phyloP scores from a whole-genome alignment of 2,329 filamentous ascomycete genomes.

The Ophiocordyceps camponoti-floridani region DNA sequence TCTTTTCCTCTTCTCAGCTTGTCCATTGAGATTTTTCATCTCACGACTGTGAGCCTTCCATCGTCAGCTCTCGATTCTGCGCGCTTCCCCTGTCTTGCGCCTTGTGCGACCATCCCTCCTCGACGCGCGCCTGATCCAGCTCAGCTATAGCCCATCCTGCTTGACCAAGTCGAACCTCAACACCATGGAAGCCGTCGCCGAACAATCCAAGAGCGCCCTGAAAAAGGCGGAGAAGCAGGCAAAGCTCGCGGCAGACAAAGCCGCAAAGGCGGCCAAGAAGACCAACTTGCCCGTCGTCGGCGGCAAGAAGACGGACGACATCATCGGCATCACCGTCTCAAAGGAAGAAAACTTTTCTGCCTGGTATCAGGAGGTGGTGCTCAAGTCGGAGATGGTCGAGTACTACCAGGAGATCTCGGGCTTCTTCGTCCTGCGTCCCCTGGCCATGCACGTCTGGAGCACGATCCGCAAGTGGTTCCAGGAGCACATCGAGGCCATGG shows the following conservation, averaged over 20 bases:
- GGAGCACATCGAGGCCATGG: slow-evolving; percentile 69
- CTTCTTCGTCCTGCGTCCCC: slow-evolving; percentile 78
- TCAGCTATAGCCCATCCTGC: not conserved
- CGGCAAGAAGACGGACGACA: slow-evolving; percentile 43
- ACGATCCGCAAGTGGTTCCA: slow-evolving; percentile 50
- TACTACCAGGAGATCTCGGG: slow-evolving; percentile 92
- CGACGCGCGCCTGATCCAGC: not conserved
- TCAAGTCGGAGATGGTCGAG: slow-evolving; percentile 93
- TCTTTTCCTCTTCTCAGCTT: not conserved
- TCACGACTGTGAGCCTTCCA: too few relatives aligned
- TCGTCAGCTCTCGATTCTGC: too few relatives aligned
- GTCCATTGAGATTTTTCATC: not conserved
- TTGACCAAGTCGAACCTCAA: not conserved
- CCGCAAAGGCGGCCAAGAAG: slow-evolving; percentile 43
- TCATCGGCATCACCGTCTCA: slow-evolving; percentile 75
- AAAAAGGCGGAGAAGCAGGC: slow-evolving; percentile 51
- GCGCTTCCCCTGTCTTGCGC: not conserved
- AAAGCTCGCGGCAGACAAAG: slow-evolving; percentile 41
- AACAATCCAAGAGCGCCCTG: slow-evolving; percentile 40
- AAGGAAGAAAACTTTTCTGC: slow-evolving; percentile 78
- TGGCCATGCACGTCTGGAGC: slow-evolving; percentile 50
- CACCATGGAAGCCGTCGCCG: slow-evolving; percentile 14
- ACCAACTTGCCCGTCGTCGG: slow-evolving; percentile 29
- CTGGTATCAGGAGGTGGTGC: slow-evolving; percentile 96
- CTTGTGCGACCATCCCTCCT: not conserved